Base-by-base conservation (phyloP, 108 stramenopile species). In the Stephanodiscus triporus region DNA sequence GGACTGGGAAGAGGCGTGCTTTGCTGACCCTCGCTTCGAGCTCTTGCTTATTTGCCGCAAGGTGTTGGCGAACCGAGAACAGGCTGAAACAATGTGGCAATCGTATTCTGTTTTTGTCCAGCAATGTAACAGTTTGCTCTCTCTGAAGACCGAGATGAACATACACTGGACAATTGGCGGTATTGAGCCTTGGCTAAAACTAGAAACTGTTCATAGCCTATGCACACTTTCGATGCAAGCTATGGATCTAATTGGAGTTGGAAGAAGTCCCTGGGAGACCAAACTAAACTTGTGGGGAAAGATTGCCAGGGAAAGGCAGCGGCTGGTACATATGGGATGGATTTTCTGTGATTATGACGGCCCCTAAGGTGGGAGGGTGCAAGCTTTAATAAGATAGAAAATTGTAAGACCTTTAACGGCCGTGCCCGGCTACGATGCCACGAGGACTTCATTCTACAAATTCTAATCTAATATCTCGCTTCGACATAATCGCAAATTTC, bases 1-100 rank as follows among this genome's bases (percentile, higher is more conserved):
- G 82, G 94, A 95, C 77, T 95, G 90, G 89, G 94, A 95, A 75
- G 94, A 95, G 69, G 89, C 91, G 9, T 84, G 86, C 26, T 88
- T 63, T 58, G 94, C 90, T 2, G 94, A 95, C 64, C 90, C 90
- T 9, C 78, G 94, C 5, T 95, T 95, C 68, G 94, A 95, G 73
- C 32, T 95, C 11, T 66, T 95, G 22, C 64, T 95, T 29, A 36
- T 95, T 20, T 83, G 90, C 45, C 84, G 94, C 14, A 95, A 92
- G 63, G 94, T 95, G 27, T 81, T 88, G 56, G 87, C 94, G 54
- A 88, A 87, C 68, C 75, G 80, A 69, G 66, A 70, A 43, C 91
- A 92, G 70, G 88, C 90, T 2, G 68, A 89, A n/a, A 20, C 3
- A 20, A 11, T 95, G 6, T 95, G 94, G 94, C 54, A 73, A 7